A percentile compares a stretch with the other conserved stretches of the same genome.
phyloP scores from a whole-genome alignment of 495 filamentous ascomycete species.

The Hypoxylon crocopeplum region DNA sequence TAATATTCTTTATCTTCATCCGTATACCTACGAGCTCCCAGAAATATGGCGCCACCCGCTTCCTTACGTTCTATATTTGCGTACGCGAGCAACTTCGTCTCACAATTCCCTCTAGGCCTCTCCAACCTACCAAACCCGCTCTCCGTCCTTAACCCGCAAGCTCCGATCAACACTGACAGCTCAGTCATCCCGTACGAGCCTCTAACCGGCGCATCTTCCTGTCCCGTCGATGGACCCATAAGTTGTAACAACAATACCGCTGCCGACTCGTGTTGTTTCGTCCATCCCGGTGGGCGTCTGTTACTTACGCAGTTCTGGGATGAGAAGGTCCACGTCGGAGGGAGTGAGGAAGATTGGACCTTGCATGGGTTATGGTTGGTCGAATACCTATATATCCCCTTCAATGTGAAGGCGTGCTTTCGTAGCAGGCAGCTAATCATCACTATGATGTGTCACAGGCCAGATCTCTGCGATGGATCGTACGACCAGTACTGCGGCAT shows the following conservation, averaged over 20 bases:
- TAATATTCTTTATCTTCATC: background rate
- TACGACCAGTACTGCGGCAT: conserved; percentile 77
- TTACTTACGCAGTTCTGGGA: conserved; percentile 93
- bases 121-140: conserved; percentile 27
- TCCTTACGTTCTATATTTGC: conserved; percentile 33
- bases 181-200: conserved; percentile 45
- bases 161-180: conserved; percentile 14
- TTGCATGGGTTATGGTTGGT: conserved; percentile 81
- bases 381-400: background rate
- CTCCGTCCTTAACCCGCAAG: conserved; percentile 17
- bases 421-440: background rate
- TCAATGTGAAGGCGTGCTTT: background rate
- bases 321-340: conserved; percentile 68
- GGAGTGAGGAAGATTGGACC: conserved; percentile 79
- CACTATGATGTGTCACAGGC: conserved; percentile 50
- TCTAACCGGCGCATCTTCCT: conserved; percentile 45
- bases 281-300: conserved; percentile 78
- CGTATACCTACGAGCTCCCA: background rate
- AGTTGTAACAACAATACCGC: conserved; percentile 56
- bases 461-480: conserved; percentile 85
- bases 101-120: conserved; percentile 35
- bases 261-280: conserved; percentile 80
- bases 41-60: conserved; percentile 28
- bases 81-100: conserved; percentile 38
- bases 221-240: conserved; percentile 54